Conservation (phyloP, 1,139 yeast genomes). For the Suhomyces chickasaworum region DNA sequence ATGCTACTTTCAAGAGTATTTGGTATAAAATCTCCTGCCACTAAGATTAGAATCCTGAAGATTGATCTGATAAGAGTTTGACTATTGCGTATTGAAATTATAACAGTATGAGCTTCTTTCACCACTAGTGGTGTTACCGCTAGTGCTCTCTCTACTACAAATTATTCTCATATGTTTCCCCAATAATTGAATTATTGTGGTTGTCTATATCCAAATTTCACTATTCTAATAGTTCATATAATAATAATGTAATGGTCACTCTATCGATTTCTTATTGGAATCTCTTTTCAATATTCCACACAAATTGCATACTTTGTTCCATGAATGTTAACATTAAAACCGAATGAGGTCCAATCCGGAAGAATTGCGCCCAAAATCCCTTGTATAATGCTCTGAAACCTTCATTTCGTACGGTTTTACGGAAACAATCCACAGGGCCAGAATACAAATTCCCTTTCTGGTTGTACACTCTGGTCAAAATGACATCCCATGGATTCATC, state of each 20-base stretch:
- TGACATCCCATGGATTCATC: conserved; percentile 97
- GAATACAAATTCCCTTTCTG: conserved; percentile 85
- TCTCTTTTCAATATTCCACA: conserved; percentile 41
- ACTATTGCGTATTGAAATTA: too few species aligned
- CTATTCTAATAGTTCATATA: background rate
- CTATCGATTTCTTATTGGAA: conserved; percentile 1
- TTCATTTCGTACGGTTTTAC: conserved; percentile 78
- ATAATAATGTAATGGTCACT: background rate
- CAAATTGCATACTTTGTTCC: conserved; percentile 87
- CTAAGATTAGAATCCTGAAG: too few species aligned
- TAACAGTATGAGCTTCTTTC: too few species aligned
- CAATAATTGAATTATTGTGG: too few species aligned
- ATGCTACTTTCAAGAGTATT: too few species aligned
- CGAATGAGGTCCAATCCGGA: conserved; percentile 95
- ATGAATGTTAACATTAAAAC: conserved; percentile 86
- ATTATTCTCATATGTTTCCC: too few species aligned
- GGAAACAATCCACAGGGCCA: conserved; percentile 86
- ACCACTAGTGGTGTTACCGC: too few species aligned
- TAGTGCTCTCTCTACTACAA: too few species aligned
- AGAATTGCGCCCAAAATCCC: conserved; percentile 90
- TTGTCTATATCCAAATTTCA: too few species aligned
- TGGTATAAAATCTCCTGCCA: too few species aligned
- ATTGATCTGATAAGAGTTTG: too few species aligned
- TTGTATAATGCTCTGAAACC: conserved; percentile 89
- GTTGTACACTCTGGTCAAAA: conserved; percentile 90